phyloP scores from a whole-genome alignment of 441 rosid genomes.

The Populus tomentosa region DNA sequence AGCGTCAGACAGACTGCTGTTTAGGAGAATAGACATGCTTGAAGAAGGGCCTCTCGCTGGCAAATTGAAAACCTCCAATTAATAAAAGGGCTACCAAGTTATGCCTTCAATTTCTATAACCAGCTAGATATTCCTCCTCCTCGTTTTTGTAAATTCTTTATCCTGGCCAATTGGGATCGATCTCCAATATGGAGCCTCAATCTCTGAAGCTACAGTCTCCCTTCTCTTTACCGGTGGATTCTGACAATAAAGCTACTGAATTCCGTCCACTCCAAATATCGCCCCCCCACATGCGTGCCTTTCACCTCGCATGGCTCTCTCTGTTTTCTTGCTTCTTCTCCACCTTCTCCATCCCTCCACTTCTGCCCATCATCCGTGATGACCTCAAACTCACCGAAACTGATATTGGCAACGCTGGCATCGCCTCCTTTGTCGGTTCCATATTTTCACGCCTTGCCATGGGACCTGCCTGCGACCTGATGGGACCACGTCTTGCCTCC shows the following conservation, averaged over 20 bases:
- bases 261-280: conserved; percentile 54
- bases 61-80: no score
- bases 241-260: conserved; percentile 47
- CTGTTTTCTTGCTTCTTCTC: conserved; percentile 81
- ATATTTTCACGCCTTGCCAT: conserved; percentile 81
- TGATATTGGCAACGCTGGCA: conserved; percentile 46
- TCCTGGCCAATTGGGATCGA: no score
- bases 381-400: conserved; percentile 49
- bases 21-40: no score
- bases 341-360: conserved; percentile 84
- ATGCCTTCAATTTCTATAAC: no score
- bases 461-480: conserved; percentile 71
- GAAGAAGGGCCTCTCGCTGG: no score
- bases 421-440: conserved; percentile 71
- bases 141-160: no score
- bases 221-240: conserved; percentile 41
- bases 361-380: conserved; percentile 55
- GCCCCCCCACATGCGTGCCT: conserved; percentile 65
- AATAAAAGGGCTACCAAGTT: no score
- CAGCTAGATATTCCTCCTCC: no score
- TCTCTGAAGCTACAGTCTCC: conserved; percentile 4
- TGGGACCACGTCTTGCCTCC: conserved; percentile 66
- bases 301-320: conserved; percentile 80
- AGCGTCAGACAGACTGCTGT: no score
- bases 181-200: conserved; percentile 13